Conservation (phyloP, 1,284 basidiomycete species). For the Bjerkandera adusta region DNA sequence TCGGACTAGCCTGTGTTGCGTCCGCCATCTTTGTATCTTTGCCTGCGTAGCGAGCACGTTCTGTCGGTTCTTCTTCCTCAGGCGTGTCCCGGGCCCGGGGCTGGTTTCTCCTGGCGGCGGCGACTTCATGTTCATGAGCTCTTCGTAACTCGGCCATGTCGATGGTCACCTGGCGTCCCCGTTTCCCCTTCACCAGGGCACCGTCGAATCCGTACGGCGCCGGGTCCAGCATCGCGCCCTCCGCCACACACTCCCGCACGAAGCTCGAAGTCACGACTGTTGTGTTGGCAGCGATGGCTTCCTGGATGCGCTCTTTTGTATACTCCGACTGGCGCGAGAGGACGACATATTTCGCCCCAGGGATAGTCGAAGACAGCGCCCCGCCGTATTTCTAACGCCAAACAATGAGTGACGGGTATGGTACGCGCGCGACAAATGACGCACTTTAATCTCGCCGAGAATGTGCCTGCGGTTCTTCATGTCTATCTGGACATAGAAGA, state of each 20-base stretch:
- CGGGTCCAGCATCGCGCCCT: constrained; percentile 44
- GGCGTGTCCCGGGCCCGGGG: too few relatives aligned
- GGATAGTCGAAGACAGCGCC: constrained; percentile 46
- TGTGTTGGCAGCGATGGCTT: constrained; percentile 33
- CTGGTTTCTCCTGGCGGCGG: too few relatives aligned
- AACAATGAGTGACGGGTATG: not conserved
- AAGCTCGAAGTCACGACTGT: constrained; percentile 50
- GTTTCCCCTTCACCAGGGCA: constrained; percentile 17
- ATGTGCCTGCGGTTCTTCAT: constrained; percentile 43
- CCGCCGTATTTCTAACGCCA: constrained; percentile 58
- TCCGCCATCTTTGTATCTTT: too few relatives aligned
- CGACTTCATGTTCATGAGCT: too few relatives aligned
- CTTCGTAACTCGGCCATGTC: constrained; percentile 9
- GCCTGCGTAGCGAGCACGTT: too few relatives aligned
- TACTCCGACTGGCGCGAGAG: constrained; percentile 48
- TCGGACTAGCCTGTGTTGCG: too few relatives aligned
- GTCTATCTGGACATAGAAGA: constrained; percentile 61
- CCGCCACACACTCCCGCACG: constrained; percentile 50
- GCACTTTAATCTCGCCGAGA: constrained; percentile 56
- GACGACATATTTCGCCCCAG: constrained; percentile 56
- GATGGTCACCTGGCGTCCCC: constrained; percentile 16
- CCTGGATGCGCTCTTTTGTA: constrained; percentile 44
- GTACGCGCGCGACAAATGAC: constrained; percentile 9
- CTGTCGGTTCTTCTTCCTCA: too few relatives aligned
- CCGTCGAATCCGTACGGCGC: constrained; percentile 32